Evolutionary conservation across 768 basidiomycete genomes (phyloP).

Genomic region (Phaeotremella skinneri): DNA sequence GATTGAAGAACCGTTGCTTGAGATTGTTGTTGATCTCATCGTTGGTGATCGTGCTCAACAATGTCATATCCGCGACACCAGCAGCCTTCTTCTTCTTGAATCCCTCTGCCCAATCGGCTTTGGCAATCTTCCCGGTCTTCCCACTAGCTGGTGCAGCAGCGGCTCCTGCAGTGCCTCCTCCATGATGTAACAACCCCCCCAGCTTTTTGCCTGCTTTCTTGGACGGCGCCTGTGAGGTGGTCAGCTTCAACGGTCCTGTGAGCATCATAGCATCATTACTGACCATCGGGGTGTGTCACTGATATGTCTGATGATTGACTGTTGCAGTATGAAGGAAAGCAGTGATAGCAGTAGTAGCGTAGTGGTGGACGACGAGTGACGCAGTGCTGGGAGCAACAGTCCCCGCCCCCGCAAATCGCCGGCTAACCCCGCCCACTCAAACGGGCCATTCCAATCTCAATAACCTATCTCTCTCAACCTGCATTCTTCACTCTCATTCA

Average conservation of each 20-base stretch:
- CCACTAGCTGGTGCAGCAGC: constrained; percentile 13
- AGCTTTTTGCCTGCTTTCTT: constrained; percentile 52
- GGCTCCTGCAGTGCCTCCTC: constrained; percentile 27
- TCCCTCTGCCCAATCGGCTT: constrained; percentile 99
- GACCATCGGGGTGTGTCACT: too few species aligned
- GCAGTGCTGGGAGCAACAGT: too few species aligned
- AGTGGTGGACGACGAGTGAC: background rate
- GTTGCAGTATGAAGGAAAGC: too few species aligned
- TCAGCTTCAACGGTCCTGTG: background rate
- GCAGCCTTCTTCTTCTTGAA: constrained; percentile 98
- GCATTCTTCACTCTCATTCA: constrained; percentile 1
- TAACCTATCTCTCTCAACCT: background rate
- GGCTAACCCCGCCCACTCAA: background rate
- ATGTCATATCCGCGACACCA: constrained; percentile 97
- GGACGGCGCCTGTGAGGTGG: constrained; percentile 41
- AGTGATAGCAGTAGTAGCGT: too few species aligned
- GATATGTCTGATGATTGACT: too few species aligned
- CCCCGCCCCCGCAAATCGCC: constrained; percentile 1
- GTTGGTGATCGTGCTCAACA: constrained; percentile 93
- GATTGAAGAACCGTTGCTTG: constrained; percentile 90
- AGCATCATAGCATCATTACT: too few species aligned
- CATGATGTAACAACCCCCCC: constrained; percentile 37
- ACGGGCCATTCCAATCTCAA: background rate
- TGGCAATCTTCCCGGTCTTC: constrained; percentile 25
- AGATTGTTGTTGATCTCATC: constrained; percentile 97